phyloP scores from a whole-genome alignment of 345 rosid species.

The Eucalyptus leucophloia region DNA sequence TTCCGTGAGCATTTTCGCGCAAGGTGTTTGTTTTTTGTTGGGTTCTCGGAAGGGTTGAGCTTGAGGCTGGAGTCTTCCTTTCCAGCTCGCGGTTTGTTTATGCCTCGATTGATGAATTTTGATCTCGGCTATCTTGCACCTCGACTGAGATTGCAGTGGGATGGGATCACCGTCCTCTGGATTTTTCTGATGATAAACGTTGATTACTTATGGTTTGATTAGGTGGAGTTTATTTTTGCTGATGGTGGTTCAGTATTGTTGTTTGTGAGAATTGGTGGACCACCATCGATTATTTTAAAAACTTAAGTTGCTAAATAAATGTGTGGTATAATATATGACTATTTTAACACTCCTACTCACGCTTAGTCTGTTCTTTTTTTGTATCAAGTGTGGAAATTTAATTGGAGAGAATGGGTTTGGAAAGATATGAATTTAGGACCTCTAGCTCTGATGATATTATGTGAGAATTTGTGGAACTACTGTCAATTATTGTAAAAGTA shows the following conservation, averaged over 20 bases:
- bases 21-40: not conserved
- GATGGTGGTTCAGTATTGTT: not conserved
- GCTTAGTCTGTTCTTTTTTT: too few relatives aligned
- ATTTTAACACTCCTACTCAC: too few relatives aligned
- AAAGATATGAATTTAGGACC: too few relatives aligned
- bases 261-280: too few relatives aligned
- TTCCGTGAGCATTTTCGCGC: not conserved
- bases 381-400: too few relatives aligned
- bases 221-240: not conserved
- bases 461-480: too few relatives aligned
- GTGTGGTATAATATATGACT: too few relatives aligned
- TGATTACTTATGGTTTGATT: not conserved
- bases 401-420: too few relatives aligned
- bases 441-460: fast-evolving
- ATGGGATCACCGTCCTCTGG: not conserved
- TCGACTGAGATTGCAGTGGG: not conserved
- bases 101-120: not conserved
- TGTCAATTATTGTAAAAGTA: too few relatives aligned
- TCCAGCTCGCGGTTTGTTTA: not conserved
- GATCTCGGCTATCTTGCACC: not conserved
- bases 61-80: not conserved
- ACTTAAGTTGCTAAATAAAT: too few relatives aligned
- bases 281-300: too few relatives aligned
- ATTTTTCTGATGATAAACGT: not conserved
- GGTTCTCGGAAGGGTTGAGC: not conserved